Percentiles rank a stretch among this genome's conserved stretches.
Conservation (phyloP, 2,329 filamentous ascomycete genomes). For the Nothopassalora personata region DNA sequence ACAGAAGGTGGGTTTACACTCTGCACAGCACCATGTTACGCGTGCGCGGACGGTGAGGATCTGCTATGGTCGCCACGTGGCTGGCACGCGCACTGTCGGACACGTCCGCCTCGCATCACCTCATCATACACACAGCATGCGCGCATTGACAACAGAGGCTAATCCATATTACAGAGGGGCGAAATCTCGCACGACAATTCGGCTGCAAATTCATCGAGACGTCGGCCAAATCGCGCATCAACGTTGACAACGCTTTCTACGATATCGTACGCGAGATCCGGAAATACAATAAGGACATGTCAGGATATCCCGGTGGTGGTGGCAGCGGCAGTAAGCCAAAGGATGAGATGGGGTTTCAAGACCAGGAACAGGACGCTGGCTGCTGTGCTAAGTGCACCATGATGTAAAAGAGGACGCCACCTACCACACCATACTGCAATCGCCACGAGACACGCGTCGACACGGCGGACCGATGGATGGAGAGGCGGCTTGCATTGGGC, state of each 20-base stretch:
- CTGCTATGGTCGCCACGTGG: constrained; percentile 13
- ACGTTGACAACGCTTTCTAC: constrained; percentile 98
- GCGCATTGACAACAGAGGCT: constrained; percentile 5
- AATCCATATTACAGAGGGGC: constrained; percentile 63
- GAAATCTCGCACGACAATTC: constrained; percentile 78
- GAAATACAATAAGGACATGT: constrained; percentile 98
- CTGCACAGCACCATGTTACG: neutral
- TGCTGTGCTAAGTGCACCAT: constrained; percentile 84
- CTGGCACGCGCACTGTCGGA: constrained; percentile 15
- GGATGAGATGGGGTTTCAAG: constrained; percentile 75
- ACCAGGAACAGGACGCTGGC: constrained; percentile 59
- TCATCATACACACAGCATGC: neutral
- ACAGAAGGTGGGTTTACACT: constrained; percentile 66
- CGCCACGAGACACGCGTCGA: neutral
- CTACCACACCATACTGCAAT: neutral
- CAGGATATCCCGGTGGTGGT: constrained; percentile 66
- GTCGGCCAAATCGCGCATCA: constrained; percentile 94
- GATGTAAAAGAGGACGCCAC: constrained; percentile 57
- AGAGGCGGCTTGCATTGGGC: constrained; percentile 4
- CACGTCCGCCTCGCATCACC: constrained; percentile 4
- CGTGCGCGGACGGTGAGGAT: neutral
- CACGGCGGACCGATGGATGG: neutral
- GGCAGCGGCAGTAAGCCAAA: constrained; percentile 38
- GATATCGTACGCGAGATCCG: constrained; percentile 97
- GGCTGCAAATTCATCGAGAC: constrained; percentile 99